Evolutionary conservation across 768 basidiomycete species (phyloP), one percentile per base, ranked within the genome.

Genomic region (Coprinopsis sp.): DNA sequence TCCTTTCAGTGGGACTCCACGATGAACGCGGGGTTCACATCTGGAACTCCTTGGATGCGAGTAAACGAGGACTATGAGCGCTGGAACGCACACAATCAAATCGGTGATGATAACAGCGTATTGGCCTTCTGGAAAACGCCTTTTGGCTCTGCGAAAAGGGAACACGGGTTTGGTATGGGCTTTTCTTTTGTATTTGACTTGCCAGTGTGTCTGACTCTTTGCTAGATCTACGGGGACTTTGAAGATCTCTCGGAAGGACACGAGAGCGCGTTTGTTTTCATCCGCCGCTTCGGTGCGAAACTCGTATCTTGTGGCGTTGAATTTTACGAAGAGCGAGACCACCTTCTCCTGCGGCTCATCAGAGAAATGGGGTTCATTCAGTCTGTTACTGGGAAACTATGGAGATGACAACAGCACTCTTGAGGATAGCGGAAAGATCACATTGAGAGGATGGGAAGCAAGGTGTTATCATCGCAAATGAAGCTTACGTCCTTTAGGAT

Each of bases 31-130:
- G 85, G 87, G 1, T 87, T 88, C 60, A 80, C 81, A 11, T 68
- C 74, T 0, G 79, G 76, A 2, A 72, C 60, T 2, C 84, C 86
- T 0, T 89, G 84, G 85, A 87, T 87, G 83, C 69, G 82, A 21
- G 76, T 83, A 6, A 82, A 85, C 54, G 82, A 84, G 30, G 83
- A 87, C 54, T 84, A 78, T 56, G 46, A 52, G n/a, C 50, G 51
- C 0, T 84, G 80, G 74, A 87, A 86, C 53, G 82, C 68, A 13
- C 68, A 54, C 1, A 61, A 57, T 11, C 78, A 87, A 61, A 31
- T 67, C 13, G 51, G 55, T 0, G 76, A 85, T 47, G 53, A 64
- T 1, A 53, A 66, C n/a, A 84, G 80, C 54, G 80, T 84, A 2
- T 68, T 67, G 36, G 56, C 67, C 2, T 88, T 87, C 59, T 89